phyloP scores from a whole-genome alignment of 768 basidiomycete genomes.

The Macrolepiota albuminosa region DNA sequence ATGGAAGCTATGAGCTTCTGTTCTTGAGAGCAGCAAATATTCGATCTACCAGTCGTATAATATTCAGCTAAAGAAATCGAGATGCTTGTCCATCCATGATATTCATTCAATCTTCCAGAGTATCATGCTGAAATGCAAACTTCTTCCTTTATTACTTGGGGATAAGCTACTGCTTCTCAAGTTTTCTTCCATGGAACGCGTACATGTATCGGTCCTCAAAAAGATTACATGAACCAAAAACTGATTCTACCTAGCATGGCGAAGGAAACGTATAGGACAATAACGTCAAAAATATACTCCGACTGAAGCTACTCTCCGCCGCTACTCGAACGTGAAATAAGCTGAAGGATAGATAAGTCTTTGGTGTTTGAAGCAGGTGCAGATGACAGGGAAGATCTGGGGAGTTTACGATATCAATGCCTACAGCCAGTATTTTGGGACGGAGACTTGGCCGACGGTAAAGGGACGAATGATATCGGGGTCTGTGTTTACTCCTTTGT shows the following conservation, averaged over 20 bases:
- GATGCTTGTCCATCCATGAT: too few species aligned
- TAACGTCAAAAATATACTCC: too few species aligned
- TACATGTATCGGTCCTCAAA: too few species aligned
- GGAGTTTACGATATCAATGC: constrained; percentile 41
- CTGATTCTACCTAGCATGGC: background rate
- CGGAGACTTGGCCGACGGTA: constrained; percentile 41
- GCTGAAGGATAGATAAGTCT: constrained; percentile 21
- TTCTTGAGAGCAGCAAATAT: background rate
- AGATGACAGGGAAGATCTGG: constrained; percentile 37
- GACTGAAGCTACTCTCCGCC: background rate
- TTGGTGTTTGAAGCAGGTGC: constrained; percentile 48
- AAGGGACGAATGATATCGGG: constrained; percentile 34
- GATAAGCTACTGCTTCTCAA: too few species aligned
- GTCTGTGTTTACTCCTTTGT: constrained; percentile 19
- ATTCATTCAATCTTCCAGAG: too few species aligned
- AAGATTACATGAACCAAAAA: too few species aligned
- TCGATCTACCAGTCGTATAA: background rate
- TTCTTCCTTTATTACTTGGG: too few species aligned
- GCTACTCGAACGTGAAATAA: background rate
- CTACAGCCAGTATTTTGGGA: constrained; percentile 28
- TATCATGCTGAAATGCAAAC: too few species aligned
- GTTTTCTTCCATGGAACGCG: too few species aligned
- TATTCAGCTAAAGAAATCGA: too few species aligned
- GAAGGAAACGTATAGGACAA: background rate
- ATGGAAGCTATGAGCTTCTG: background rate